These are phyloP conservation scores for Teunomyces lycoperdinae DNA, from an alignment of 805 yeast genomes.

Conservation along the genomic window DNA sequence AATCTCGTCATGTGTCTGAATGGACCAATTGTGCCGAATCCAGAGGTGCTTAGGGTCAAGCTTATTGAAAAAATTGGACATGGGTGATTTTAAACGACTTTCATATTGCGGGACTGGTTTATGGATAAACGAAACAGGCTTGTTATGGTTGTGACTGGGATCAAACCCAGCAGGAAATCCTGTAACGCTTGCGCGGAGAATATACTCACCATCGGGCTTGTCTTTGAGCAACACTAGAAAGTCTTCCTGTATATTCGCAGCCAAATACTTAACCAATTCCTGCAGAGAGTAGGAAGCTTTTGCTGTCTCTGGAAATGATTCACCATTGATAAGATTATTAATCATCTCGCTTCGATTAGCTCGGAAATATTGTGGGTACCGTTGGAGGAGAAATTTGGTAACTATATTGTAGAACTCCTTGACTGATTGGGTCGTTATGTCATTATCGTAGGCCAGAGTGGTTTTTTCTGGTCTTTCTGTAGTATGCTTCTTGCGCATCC, in stretches of 20 bases:
- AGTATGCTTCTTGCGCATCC: conserved; percentile 34
- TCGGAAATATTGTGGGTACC: conserved; percentile 56
- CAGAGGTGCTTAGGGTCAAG: conserved; percentile 54
- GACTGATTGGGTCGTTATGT: conserved; percentile 31
- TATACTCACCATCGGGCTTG: conserved; percentile 53
- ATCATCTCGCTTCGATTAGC: conserved; percentile 20
- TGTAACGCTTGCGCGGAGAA: conserved; percentile 52
- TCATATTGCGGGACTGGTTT: conserved; percentile 70
- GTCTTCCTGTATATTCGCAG: conserved; percentile 59
- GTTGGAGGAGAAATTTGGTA: conserved; percentile 35
- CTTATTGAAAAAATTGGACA: conserved; percentile 64
- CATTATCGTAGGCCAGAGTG: conserved; percentile 23
- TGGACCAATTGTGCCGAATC: conserved; percentile 66
- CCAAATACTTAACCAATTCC: conserved; percentile 21
- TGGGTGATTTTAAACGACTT: conserved; percentile 52
- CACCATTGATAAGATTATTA: conserved; percentile 41
- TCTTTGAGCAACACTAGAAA: conserved; percentile 50
- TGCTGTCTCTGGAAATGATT: conserved; percentile 19
- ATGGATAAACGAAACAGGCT: conserved; percentile 60
- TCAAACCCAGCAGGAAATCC: conserved; percentile 75
- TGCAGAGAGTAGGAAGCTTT: conserved; percentile 11
- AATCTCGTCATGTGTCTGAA: conserved; percentile 53
- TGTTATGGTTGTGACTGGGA: conserved; percentile 51
- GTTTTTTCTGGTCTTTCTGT: conserved; percentile 29
- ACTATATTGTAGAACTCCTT: conserved; percentile 49